These are phyloP conservation scores for Aspergillus asperescens DNA, from an alignment of 495 filamentous ascomycete species.

Conservation along the genomic window DNA sequence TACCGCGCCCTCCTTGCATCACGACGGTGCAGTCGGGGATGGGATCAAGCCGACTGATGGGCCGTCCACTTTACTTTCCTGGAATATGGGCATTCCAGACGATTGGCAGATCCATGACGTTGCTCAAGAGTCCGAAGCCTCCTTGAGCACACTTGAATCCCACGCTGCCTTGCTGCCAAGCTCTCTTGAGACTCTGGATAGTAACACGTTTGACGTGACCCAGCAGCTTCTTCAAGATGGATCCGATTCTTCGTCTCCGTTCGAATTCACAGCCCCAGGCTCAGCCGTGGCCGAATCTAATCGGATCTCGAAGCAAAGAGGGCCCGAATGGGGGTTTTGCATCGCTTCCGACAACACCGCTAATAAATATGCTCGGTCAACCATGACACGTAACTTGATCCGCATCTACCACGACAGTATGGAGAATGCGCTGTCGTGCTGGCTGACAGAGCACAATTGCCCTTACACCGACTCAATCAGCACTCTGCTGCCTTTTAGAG, in stretches of 20 bases:
- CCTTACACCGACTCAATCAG: not conserved
- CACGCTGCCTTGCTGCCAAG: no score
- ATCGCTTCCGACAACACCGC: not conserved
- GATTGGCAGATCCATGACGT: no score
- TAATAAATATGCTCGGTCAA: not conserved
- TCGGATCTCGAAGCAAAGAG: no score
- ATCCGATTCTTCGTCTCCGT: not conserved
- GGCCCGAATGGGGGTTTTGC: not conserved
- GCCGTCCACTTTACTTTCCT: no score
- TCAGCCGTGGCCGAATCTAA: no score
- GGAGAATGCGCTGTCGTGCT: constrained; percentile 2
- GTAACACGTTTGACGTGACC: not conserved
- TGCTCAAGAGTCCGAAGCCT: not conserved
- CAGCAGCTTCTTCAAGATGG: not conserved
- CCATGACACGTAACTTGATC: not conserved
- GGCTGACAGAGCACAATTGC: constrained; percentile 3
- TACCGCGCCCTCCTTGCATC: not conserved
- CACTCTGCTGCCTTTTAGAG: not conserved
- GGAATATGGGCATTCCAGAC: no score
- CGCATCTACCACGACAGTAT: constrained; percentile 4
- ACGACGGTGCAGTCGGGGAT: no score
- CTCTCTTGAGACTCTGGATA: no score
- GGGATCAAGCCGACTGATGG: no score
- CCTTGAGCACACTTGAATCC: not conserved
- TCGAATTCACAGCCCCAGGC: not conserved